phyloP scores from a whole-genome alignment of 192 early-diverging fungal species.

The Gonapodya sp. region DNA sequence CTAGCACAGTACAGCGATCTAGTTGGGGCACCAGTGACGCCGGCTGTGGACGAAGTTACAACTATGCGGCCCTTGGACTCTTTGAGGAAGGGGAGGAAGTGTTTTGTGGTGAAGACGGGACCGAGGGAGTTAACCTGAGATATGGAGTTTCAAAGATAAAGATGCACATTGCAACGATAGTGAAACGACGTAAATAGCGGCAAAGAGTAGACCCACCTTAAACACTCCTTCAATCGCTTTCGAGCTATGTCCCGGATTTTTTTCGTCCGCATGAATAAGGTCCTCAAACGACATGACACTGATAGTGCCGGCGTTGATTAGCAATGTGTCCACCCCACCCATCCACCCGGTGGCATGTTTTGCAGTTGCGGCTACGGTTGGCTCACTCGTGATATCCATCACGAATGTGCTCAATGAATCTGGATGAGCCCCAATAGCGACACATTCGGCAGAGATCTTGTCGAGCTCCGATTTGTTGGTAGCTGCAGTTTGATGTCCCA shows the following conservation, averaged over 20 bases:
- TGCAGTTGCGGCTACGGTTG: not conserved
- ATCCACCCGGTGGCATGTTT: not conserved
- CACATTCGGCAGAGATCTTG: not conserved
- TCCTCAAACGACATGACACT: conserved; percentile 8
- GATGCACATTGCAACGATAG: no score
- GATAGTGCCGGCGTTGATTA: conserved; percentile 9
- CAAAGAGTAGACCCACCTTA: not conserved
- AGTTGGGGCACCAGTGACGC: conserved; percentile 35
- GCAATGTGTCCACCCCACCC: not conserved
- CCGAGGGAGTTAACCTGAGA: conserved; percentile 21
- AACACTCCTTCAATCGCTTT: not conserved
- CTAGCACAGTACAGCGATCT: conserved; percentile 65
- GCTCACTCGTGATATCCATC: conserved; percentile 5
- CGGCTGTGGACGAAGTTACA: conserved; percentile 67
- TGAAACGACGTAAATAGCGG: not conserved
- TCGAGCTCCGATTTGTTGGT: not conserved
- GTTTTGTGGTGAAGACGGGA: conserved; percentile 23
- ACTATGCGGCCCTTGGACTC: conserved; percentile 37
- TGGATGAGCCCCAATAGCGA: not conserved
- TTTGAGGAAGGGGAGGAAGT: conserved; percentile 21
- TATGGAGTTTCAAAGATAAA: conserved; percentile 2
- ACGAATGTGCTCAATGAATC: not conserved
- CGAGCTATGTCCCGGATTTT: not conserved
- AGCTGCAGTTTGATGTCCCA: not conserved
- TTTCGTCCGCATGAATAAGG: not conserved